These are phyloP conservation scores for Prinsepia uniflora DNA, from an alignment of 306 rosid species.

Conservation along the genomic window DNA sequence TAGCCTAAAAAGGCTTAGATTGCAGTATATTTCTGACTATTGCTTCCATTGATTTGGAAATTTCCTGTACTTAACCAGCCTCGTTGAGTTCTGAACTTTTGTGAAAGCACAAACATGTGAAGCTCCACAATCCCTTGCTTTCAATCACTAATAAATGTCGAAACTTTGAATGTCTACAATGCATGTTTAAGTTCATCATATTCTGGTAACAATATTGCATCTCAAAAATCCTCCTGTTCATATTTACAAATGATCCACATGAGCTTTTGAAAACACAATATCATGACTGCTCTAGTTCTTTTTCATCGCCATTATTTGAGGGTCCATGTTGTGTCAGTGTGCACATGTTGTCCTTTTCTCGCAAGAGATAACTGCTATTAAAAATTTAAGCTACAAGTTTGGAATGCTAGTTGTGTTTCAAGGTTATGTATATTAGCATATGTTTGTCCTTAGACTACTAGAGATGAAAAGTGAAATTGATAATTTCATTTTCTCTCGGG, in stretches of 20 bases:
- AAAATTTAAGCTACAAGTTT: too few relatives aligned
- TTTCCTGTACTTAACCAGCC: constrained; percentile 10
- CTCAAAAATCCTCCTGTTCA: too few relatives aligned
- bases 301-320: background rate
- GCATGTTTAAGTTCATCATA: background rate
- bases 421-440: too few relatives aligned
- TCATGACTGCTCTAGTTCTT: background rate
- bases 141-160: background rate
- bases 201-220: background rate
- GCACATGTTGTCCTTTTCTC: background rate
- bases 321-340: background rate
- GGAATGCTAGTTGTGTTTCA: background rate
- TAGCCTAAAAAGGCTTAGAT: constrained; percentile 10
- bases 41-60: constrained; percentile 24
- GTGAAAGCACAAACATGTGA: background rate
- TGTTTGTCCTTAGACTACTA: too few relatives aligned
- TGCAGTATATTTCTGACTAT: constrained; percentile 14
- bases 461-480: background rate
- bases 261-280: background rate
- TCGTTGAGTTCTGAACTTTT: constrained; percentile 22
- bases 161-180: background rate
- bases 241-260: background rate
- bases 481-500: too few relatives aligned
- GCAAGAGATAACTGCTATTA: too few relatives aligned
- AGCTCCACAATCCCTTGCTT: constrained; percentile 2